A percentile compares a stretch with the other conserved stretches of the same genome.
phyloP scores from a whole-genome alignment of 75 land plant genomes.

The Cryptomeria japonica region DNA sequence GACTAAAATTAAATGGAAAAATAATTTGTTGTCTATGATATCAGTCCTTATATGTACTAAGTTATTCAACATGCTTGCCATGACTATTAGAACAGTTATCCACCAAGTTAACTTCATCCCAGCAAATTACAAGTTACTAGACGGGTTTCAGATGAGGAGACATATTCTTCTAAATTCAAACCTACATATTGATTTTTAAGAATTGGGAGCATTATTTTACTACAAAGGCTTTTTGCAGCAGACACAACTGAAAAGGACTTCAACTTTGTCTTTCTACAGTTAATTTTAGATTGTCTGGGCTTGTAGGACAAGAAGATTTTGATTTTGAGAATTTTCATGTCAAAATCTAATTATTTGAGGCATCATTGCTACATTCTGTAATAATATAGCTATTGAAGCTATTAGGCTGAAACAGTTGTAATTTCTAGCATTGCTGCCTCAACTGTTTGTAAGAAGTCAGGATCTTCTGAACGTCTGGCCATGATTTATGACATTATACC shows the following conservation, averaged over 20 bases:
- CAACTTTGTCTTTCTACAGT: neutral
- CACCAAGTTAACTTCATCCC: neutral
- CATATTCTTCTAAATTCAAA: neutral
- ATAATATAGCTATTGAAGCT: neutral
- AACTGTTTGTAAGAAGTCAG: neutral
- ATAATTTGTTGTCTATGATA: neutral
- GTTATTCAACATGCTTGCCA: neutral
- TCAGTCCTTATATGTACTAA: neutral
- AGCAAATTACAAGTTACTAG: neutral
- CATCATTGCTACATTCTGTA: neutral
- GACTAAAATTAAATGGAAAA: neutral
- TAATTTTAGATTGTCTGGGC: neutral
- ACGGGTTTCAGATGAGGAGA: neutral
- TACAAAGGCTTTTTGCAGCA: neutral
- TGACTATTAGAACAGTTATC: neutral
- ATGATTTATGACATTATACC: neutral
- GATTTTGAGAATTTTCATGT: neutral
- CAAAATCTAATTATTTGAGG: neutral
- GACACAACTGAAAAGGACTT: neutral
- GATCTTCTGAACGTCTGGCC: neutral
- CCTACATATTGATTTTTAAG: neutral
- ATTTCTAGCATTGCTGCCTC: neutral
- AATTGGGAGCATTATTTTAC: neutral
- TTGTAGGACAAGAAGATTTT: neutral
- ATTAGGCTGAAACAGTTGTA: neutral